Percentiles rank a stretch among this genome's conserved stretches.
Conservation (phyloP, 139 green algal species). For the Asterochloris sp. region DNA sequence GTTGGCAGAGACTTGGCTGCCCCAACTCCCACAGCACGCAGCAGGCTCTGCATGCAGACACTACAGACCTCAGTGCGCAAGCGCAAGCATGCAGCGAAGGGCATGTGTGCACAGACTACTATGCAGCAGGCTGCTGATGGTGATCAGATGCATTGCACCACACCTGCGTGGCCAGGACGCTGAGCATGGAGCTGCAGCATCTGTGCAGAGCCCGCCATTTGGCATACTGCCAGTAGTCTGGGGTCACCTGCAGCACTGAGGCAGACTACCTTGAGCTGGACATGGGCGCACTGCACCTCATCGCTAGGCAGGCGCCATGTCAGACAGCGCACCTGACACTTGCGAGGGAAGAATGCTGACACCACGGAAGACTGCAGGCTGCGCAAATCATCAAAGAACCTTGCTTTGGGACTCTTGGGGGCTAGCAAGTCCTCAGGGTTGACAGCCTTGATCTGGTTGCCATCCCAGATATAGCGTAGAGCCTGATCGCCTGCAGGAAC, state of each 20-base stretch:
- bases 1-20: conserved; percentile 69
- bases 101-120: background rate
- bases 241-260: conserved; percentile 44
- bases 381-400: background rate
- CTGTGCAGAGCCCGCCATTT: conserved; percentile 75
- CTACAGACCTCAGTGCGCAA: background rate
- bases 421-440: conserved; percentile 2
- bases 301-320: too few species aligned
- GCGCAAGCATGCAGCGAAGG: background rate
- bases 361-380: background rate
- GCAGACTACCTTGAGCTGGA: too few species aligned
- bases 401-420: conserved; percentile 3
- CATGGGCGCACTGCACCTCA: too few species aligned
- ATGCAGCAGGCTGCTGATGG: background rate
- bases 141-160: background rate
- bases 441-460: background rate
- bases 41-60: conserved; percentile 64
- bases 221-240: conserved; percentile 90
- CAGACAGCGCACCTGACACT: background rate
- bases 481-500: too few species aligned
- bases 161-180: conserved; percentile 70
- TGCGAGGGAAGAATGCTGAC: conserved; percentile 7
- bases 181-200: conserved; percentile 71
- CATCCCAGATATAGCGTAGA: conserved; percentile 13
- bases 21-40: conserved; percentile 88